A percentile compares a stretch with the other conserved stretches of the same genome.
Conservation (phyloP, 116 monocot genomes). For the Cymodocea nodosa region DNA sequence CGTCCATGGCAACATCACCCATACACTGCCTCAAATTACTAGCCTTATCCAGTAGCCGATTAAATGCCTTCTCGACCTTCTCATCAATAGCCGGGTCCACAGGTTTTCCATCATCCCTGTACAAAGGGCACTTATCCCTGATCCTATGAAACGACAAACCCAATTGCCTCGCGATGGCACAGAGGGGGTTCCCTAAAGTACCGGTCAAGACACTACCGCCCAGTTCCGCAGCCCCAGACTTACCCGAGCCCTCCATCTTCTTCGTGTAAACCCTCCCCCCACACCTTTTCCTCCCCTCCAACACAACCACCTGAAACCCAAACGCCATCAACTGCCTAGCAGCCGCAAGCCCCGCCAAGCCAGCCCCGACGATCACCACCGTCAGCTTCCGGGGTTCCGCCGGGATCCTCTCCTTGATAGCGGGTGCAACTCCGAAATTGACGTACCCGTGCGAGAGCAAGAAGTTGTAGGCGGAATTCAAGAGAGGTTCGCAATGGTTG, state of each 20-base stretch:
- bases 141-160: slow-evolving; percentile 60
- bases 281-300: slow-evolving; percentile 84
- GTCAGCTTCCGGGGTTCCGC: slow-evolving; percentile 35
- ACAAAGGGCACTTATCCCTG: slow-evolving; percentile 87
- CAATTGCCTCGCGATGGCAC: slow-evolving; percentile 69
- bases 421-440: slow-evolving; percentile 71
- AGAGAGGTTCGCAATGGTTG: slow-evolving; percentile 37
- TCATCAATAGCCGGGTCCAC: slow-evolving; percentile 55
- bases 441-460: slow-evolving; percentile 62
- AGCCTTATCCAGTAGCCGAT: slow-evolving; percentile 67
- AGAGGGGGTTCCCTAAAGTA: slow-evolving; percentile 75
- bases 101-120: slow-evolving; percentile 49
- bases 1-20: slow-evolving; percentile 87
- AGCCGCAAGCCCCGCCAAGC: slow-evolving; percentile 72
- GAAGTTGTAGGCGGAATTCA: slow-evolving; percentile 60
- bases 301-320: slow-evolving; percentile 67
- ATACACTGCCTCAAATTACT: slow-evolving; percentile 67
- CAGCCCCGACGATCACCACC: slow-evolving; percentile 68
- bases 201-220: slow-evolving; percentile 88
- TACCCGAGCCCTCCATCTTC: slow-evolving; percentile 55
- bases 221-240: slow-evolving; percentile 58
- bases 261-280: slow-evolving; percentile 92
- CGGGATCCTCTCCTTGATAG: slow-evolving; percentile 49
- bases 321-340: slow-evolving; percentile 64
- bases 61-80: slow-evolving; percentile 81